phyloP scores from a whole-genome alignment of 2,329 filamentous ascomycete species.

The Thelonectria olida region DNA sequence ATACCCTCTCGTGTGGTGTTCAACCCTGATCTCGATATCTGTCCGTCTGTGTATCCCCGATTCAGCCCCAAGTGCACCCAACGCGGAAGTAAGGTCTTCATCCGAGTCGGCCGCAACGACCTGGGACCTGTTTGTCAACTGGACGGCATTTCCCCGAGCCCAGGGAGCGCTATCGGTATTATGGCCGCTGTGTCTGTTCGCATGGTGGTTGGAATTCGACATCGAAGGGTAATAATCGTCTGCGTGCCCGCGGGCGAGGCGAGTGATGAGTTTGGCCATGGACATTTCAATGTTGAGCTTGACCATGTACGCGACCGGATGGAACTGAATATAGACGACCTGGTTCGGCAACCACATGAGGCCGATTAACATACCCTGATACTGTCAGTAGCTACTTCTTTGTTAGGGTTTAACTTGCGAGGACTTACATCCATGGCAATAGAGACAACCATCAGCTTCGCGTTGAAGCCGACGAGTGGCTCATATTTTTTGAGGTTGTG shows the following conservation, averaged over 20 bases:
- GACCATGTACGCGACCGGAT: conserved; percentile 61
- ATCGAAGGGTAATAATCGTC: conserved; percentile 34
- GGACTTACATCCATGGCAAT: conserved; percentile 57
- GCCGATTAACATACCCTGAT: conserved; percentile 40
- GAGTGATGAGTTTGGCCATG: conserved; percentile 60
- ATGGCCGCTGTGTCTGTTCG: conserved; percentile 1
- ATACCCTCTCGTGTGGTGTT: neutral
- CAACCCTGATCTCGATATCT: neutral
- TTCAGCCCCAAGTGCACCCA: neutral
- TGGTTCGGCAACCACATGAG: conserved; percentile 46
- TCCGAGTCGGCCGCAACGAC: conserved; percentile 31
- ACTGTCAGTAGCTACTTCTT: neutral
- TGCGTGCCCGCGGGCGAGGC: conserved; percentile 33
- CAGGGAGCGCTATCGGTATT: conserved; percentile 22
- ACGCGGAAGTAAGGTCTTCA: conserved; percentile 15
- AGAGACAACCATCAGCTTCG: conserved; percentile 58
- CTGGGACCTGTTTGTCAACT: conserved; percentile 29
- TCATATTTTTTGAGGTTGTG: conserved; percentile 60
- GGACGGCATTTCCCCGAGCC: conserved; percentile 20
- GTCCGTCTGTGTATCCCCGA: neutral
- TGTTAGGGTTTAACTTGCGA: no score
- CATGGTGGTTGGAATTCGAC: conserved; percentile 27
- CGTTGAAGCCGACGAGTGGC: conserved; percentile 59
- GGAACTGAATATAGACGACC: conserved; percentile 57
- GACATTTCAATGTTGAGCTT: conserved; percentile 50